Base-by-base conservation (phyloP, 352 stramenopile species). In the Aphanomyces stellatus region DNA sequence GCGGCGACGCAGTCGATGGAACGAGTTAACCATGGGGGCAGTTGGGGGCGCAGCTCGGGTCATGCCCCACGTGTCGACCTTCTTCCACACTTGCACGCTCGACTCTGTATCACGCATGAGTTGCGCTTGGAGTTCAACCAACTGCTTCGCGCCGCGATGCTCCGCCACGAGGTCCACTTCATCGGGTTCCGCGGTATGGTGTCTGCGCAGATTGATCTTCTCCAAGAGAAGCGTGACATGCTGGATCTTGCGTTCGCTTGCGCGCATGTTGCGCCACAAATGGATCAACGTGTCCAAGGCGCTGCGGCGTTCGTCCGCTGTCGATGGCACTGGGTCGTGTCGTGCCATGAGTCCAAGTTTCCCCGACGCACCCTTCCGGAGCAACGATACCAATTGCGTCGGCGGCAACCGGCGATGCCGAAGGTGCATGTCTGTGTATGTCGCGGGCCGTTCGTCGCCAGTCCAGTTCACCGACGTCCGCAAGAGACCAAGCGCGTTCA, bases 361-460 rank as follows among this genome's bases (percentile, higher is more conserved):
- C 24, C 35, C 33, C 7, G 28, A 17, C 19, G 62, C 35, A 25
- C 43, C 30, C n/a, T 69, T 62, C 34, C 79, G 70, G 42, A 90
- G 65, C 33, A 90, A 60, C 22, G 86, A 69, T 19, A 95, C 51
- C 56, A 95, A 72, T 35, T 95, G 87, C 0, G 72, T 71, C 1
- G 85, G 68, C 2, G 79, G 80, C 30, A 95, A 73, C 31, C 92
- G 79, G 7, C 79, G 78, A 67, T 95, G 87, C 2, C 85, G 80
- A 55, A 87, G 72, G 61, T 85, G 74, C 53, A 85, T 90, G 71
- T 95, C 87, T 7, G 82, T 75, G 51, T 91, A 95, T 37, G 82
- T 90, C 22, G 80, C 72, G 0, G 69, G 34, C 28, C 77, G 81
- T 13, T 49, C 28, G 15, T 55, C 48, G 1, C 87, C 87, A n/a